phyloP scores from a whole-genome alignment of 2,329 filamentous ascomycete species.

The Penicillium glabrum region DNA sequence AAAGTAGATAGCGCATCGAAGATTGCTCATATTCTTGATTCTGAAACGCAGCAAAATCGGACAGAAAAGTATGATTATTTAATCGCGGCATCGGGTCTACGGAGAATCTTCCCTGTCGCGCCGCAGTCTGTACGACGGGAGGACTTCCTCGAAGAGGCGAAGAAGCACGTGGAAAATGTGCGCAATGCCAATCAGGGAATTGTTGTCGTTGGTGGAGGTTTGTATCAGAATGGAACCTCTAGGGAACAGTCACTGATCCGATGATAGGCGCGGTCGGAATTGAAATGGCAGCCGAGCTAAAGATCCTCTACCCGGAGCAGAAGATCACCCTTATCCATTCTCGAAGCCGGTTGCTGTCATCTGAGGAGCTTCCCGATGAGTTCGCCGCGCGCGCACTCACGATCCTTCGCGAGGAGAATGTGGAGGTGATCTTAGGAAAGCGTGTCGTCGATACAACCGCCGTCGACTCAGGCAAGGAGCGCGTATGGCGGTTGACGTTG shows the following conservation, averaged over 20 bases:
- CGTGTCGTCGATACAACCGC: slow-evolving; percentile 27
- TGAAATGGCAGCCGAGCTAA: slow-evolving; percentile 79
- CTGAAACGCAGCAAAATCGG: slow-evolving; percentile 43
- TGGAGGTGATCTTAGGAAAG: slow-evolving; percentile 42
- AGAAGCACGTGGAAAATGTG: slow-evolving; percentile 33
- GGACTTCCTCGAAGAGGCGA: slow-evolving; percentile 28
- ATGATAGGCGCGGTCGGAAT: slow-evolving; percentile 69
- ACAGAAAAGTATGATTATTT: slow-evolving; percentile 67
- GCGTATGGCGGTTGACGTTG: slow-evolving; percentile 52
- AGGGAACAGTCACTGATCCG: background rate
- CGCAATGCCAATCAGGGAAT: slow-evolving; percentile 51
- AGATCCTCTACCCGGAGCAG: slow-evolving; percentile 62
- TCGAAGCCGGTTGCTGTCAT: slow-evolving; percentile 66
- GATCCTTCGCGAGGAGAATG: slow-evolving; percentile 61
- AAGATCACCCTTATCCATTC: slow-evolving; percentile 76
- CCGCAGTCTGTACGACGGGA: slow-evolving; percentile 57
- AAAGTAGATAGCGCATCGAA: slow-evolving; percentile 61
- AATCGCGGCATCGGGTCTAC: slow-evolving; percentile 69
- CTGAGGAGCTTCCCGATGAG: slow-evolving; percentile 69
- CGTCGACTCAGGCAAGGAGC: slow-evolving; percentile 11
- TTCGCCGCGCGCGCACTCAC: slow-evolving; percentile 61
- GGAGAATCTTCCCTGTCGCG: slow-evolving; percentile 70
- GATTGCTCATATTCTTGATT: slow-evolving; percentile 57
- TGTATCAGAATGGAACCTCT: background rate
- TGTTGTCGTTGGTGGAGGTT: slow-evolving; percentile 71